Percentiles rank a stretch among this genome's conserved stretches.
These are phyloP conservation scores for Diaporthe batatas DNA, from an alignment of 2,329 filamentous ascomycete genomes.

Conservation along the genomic window DNA sequence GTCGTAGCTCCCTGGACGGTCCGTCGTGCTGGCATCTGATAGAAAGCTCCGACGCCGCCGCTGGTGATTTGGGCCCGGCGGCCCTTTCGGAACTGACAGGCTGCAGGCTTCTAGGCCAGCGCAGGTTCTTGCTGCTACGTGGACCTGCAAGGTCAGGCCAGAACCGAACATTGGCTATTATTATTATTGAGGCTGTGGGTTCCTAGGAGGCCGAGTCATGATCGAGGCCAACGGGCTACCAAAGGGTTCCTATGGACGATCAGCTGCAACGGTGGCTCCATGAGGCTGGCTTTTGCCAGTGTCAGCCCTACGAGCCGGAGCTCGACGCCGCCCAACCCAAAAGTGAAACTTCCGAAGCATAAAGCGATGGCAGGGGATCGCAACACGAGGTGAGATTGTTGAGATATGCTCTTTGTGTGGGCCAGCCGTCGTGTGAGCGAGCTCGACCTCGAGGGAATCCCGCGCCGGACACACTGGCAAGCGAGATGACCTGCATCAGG, in stretches of 20 bases:
- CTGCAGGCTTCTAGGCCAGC: neutral
- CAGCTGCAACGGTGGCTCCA: slow-evolving; percentile 29
- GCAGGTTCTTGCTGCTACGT: slow-evolving; percentile 5
- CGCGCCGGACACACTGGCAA: slow-evolving; percentile 2
- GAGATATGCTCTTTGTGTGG: slow-evolving; percentile 4
- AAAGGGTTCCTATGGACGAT: slow-evolving; percentile 10
- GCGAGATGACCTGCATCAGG: slow-evolving; percentile 28
- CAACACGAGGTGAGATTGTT: slow-evolving; percentile 18
- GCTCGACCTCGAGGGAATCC: neutral
- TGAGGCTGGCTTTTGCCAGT: slow-evolving; percentile 26
- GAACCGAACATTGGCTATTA: neutral
- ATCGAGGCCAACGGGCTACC: slow-evolving; percentile 12
- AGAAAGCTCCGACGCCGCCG: slow-evolving; percentile 2
- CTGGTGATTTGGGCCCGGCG: slow-evolving; percentile 11
- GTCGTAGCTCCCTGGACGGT: slow-evolving; percentile 22
- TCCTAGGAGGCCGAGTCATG: slow-evolving; percentile 11
- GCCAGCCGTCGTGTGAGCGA: neutral
- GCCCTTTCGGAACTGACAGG: slow-evolving; percentile 7
- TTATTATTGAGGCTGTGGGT: slow-evolving; percentile 8
- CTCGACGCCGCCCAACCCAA: slow-evolving; percentile 24
- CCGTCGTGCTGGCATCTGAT: slow-evolving; percentile 8
- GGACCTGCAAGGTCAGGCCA: slow-evolving; percentile 19
- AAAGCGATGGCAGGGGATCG: neutral
- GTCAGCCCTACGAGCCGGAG: slow-evolving; percentile 38
- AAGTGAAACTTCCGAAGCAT: slow-evolving; percentile 12